Base-by-base conservation (phyloP, 805 yeast genomes). In the Wickerhamomyces tratensis region DNA sequence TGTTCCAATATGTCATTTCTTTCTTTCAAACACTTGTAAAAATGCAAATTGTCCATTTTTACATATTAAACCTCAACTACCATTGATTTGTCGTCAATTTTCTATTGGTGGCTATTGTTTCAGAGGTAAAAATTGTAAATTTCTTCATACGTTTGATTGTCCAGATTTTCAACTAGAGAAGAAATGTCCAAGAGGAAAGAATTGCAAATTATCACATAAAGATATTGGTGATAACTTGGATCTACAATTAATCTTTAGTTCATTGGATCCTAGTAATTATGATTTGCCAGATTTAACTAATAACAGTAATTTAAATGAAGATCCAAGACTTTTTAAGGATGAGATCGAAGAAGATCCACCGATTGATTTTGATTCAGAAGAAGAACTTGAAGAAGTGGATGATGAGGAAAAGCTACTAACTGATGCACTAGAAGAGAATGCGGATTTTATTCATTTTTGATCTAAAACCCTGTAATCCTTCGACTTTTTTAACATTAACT, bases 161-260 rank as follows among this genome's bases (percentile, higher is more conserved):
- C 91, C 94, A 0, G 91, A 84, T 52, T 74, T 70, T 49, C 80
- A 75, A 48, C 78, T 76, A 46, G 64, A 65, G n/a, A 82, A 81
- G 11, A 52, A 49, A 31, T 85, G 94, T 57, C 67, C 76, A 2
- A 60, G 76, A 41, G 76, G 75, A 1, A 61, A 56, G 26, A 53
- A 59, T 20, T 84, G 91, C 54, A 58, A 61, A n/a, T 62, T 84
- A 38, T 54, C 55, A 34, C 91, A 83, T 58, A 57, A 68, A 44
- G 43, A 53, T 38, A 44, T 64, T 46, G 34, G 37, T 33, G 46
- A 59, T 50, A 43, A 46, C 39, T 15, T 53, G 42, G 50, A 53
- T 45, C 45, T 52, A 1, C 51, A 47, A 40, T 37, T 56, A n/a
- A 46, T 51, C 7, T 52, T 51, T 40, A 45, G 42, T 27, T 47